A percentile compares a stretch with the other conserved stretches of the same genome.
phyloP scores from a whole-genome alignment of 2,329 filamentous ascomycete species.

The Mycosphaerella sp. region DNA sequence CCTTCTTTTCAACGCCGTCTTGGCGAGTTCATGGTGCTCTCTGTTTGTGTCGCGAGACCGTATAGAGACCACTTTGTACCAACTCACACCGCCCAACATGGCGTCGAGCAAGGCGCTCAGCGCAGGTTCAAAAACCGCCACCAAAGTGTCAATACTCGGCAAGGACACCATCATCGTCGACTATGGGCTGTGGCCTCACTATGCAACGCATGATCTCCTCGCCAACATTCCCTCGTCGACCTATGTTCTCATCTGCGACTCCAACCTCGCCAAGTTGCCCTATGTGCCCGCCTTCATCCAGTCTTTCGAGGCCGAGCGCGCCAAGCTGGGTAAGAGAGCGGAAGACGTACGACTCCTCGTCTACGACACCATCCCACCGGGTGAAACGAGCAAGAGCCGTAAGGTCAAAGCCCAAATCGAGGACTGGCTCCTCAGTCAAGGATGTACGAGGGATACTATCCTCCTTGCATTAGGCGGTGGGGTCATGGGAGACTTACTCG shows the following conservation, averaged over 20 bases:
- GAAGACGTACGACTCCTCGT: constrained; percentile 65
- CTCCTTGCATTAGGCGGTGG: constrained; percentile 92
- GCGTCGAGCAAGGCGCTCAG: neutral
- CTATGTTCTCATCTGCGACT: constrained; percentile 95
- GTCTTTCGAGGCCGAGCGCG: constrained; percentile 49
- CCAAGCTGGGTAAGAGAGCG: constrained; percentile 38
- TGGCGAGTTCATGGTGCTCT: too few species aligned
- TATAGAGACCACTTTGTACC: neutral
- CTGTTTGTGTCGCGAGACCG: too few species aligned
- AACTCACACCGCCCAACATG: constrained; percentile 16
- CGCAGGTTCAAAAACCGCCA: constrained; percentile 36
- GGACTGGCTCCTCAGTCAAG: constrained; percentile 89
- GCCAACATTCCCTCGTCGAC: constrained; percentile 74
- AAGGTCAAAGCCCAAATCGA: constrained; percentile 93
- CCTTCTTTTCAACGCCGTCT: too few species aligned
- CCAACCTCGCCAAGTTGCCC: constrained; percentile 66
- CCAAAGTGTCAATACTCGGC: constrained; percentile 73
- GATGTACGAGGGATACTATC: constrained; percentile 91
- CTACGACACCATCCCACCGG: constrained; percentile 81
- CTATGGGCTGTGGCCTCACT: constrained; percentile 80
- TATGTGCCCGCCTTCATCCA: constrained; percentile 75
- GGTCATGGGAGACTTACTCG: constrained; percentile 96
- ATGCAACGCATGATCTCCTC: constrained; percentile 75
- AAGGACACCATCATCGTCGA: constrained; percentile 88
- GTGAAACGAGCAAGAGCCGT: constrained; percentile 87